Evolutionary conservation across 1,139 yeast species (phyloP).

Genomic region (Pichia sorboxylosa): DNA sequence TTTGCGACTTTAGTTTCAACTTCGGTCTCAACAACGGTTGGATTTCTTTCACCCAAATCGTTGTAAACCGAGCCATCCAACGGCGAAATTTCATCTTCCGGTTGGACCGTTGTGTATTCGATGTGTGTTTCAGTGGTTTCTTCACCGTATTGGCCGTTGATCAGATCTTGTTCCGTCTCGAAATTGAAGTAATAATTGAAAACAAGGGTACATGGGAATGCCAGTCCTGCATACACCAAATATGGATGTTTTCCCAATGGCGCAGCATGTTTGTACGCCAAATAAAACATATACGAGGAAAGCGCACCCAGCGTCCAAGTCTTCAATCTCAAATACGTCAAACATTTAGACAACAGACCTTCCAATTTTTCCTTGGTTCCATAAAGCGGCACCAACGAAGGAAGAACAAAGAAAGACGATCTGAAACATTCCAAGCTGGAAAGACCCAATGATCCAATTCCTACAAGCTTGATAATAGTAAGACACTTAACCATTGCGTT

Average conservation of each 20-base stretch:
- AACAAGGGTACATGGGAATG: conserved; percentile 30
- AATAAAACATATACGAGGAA: conserved; percentile 30
- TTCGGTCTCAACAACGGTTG: conserved; percentile 17
- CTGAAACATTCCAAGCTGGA: conserved; percentile 32
- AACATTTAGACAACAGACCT: conserved; percentile 16
- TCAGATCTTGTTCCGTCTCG: conserved; percentile 16
- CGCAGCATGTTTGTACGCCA: conserved; percentile 34
- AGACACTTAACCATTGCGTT: conserved; percentile 33
- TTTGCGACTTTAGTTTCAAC: conserved; percentile 29
- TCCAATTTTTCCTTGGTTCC: conserved; percentile 5
- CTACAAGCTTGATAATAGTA: conserved; percentile 38
- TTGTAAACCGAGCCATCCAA: conserved; percentile 44
- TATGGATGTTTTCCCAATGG: conserved; percentile 42
- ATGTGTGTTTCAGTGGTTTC: conserved; percentile 13
- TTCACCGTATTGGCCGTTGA: conserved; percentile 13
- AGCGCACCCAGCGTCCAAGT: conserved; percentile 28
- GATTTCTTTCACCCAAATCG: conserved; percentile 27
- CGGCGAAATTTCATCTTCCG: conserved; percentile 26
- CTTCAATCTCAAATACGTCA: conserved; percentile 24
- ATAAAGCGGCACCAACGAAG: conserved; percentile 17
- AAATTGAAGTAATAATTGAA: conserved; percentile 22
- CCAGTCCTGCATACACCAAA: conserved; percentile 42
- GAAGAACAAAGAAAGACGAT: conserved; percentile 29
- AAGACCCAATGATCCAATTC: conserved; percentile 42
- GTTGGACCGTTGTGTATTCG: conserved; percentile 15